Evolutionary conservation across 257 asterid species (phyloP).

Genomic region (Ilex aquifolium): DNA sequence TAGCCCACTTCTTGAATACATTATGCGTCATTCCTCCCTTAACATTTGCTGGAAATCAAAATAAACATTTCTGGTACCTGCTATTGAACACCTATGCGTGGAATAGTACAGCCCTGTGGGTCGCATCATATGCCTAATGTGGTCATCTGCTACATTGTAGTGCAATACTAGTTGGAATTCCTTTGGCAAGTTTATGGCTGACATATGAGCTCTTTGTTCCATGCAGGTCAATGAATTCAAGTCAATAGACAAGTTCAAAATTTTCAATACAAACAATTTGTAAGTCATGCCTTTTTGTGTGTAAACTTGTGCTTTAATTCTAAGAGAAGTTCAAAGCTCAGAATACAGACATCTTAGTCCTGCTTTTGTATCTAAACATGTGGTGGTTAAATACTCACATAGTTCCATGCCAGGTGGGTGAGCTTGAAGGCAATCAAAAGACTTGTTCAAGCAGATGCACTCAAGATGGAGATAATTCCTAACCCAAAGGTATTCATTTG

Average conservation of each 20-base stretch:
- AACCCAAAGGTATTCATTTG: slow-evolving; percentile 72
- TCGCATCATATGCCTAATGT: no score
- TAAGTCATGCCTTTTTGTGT: slow-evolving; percentile 24
- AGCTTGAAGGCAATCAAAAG: slow-evolving; percentile 77
- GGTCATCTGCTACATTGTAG: no score
- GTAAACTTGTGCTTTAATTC: no score
- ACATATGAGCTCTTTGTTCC: slow-evolving; percentile 11
- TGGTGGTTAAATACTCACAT: not conserved
- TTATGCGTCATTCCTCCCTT: no score
- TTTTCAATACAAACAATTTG: slow-evolving; percentile 98
- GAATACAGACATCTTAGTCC: slow-evolving; percentile 88
- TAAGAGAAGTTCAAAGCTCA: slow-evolving; percentile 89
- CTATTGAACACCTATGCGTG: no score
- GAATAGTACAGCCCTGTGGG: no score
- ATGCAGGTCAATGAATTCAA: slow-evolving; percentile 85
- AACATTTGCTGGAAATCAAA: no score
- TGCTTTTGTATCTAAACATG: not conserved
- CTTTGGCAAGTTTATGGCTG: not conserved
- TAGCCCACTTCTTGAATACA: no score
- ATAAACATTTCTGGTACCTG: no score
- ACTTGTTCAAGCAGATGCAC: slow-evolving; percentile 67
- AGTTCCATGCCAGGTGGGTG: slow-evolving; percentile 60
- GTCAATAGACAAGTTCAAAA: slow-evolving; percentile 97
- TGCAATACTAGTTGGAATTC: not conserved
- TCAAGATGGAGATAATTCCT: slow-evolving; percentile 97